A percentile compares a stretch with the other conserved stretches of the same genome.
Evolutionary conservation across 2,329 filamentous ascomycete genomes (phyloP).

Genomic region (Aspergillus jensenii): DNA sequence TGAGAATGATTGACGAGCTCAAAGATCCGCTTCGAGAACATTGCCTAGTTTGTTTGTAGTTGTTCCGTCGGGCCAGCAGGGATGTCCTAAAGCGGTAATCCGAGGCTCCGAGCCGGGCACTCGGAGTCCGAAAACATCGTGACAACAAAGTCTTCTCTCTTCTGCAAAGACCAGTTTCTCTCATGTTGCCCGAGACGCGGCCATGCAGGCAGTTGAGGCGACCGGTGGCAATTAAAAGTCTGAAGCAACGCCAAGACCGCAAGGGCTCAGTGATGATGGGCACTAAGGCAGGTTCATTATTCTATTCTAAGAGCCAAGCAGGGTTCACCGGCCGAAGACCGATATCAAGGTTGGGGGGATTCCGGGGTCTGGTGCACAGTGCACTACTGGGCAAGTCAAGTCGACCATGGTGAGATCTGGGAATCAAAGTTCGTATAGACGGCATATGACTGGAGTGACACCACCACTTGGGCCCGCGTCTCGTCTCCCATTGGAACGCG

Average conservation of each 20-base stretch:
- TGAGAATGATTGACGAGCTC: background rate
- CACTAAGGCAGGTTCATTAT: conserved; percentile 3
- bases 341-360: background rate
- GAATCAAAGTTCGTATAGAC: background rate
- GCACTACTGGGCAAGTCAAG: too few relatives aligned
- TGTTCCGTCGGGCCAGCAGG: background rate
- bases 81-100: conserved; percentile 17
- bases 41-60: background rate
- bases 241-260: background rate
- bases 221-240: background rate
- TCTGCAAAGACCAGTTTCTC: too few relatives aligned
- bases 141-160: background rate
- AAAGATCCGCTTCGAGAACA: background rate
- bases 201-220: background rate
- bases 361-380: background rate
- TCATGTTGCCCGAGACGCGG: background rate
- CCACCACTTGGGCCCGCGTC: background rate
- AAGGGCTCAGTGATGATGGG: background rate
- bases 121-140: background rate
- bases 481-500: background rate
- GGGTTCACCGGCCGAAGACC: background rate
- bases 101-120: background rate
- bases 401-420: too few relatives aligned
- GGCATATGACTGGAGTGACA: background rate
- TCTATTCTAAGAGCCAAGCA: background rate